phyloP scores from a whole-genome alignment of 2,329 filamentous ascomycete genomes.

The Uncinocarpus reesii region DNA sequence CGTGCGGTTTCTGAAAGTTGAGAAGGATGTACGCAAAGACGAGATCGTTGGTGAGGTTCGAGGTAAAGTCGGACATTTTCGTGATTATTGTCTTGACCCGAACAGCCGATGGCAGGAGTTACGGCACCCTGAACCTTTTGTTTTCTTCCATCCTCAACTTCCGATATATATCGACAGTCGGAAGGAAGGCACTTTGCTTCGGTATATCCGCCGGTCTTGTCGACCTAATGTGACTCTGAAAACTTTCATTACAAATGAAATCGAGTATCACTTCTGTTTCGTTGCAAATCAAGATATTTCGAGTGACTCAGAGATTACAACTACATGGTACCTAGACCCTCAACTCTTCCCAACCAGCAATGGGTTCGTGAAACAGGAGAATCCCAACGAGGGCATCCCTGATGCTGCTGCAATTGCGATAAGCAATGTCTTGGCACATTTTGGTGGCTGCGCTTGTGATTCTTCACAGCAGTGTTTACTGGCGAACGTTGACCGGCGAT shows the following conservation, averaged over 20 bases:
- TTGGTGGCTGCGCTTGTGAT: constrained; percentile 42
- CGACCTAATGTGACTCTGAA: constrained; percentile 79
- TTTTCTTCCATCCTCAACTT: constrained; percentile 78
- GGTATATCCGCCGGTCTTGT: constrained; percentile 88
- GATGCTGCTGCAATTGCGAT: constrained; percentile 37
- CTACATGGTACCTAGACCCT: constrained; percentile 40
- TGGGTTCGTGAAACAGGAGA: constrained; percentile 34
- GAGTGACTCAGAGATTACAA: constrained; percentile 42
- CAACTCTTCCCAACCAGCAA: constrained; percentile 31
- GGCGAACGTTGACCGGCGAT: constrained; percentile 36
- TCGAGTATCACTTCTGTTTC: constrained; percentile 86
- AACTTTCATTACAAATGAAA: constrained; percentile 66
- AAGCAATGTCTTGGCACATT: constrained; percentile 40
- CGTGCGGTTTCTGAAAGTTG: constrained; percentile 54
- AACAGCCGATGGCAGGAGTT: constrained; percentile 60
- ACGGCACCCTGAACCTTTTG: constrained; percentile 53
- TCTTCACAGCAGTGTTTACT: constrained; percentile 31
- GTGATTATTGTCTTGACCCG: constrained; percentile 57
- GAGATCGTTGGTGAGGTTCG: constrained; percentile 63
- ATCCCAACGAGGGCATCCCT: constrained; percentile 29
- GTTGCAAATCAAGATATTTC: constrained; percentile 68
- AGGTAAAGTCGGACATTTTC: constrained; percentile 62
- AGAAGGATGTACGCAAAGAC: constrained; percentile 42
- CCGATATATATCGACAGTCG: constrained; percentile 90
- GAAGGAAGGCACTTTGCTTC: constrained; percentile 70